phyloP scores from a whole-genome alignment of 2,329 filamentous ascomycete genomes.

The Exophiala sideris region DNA sequence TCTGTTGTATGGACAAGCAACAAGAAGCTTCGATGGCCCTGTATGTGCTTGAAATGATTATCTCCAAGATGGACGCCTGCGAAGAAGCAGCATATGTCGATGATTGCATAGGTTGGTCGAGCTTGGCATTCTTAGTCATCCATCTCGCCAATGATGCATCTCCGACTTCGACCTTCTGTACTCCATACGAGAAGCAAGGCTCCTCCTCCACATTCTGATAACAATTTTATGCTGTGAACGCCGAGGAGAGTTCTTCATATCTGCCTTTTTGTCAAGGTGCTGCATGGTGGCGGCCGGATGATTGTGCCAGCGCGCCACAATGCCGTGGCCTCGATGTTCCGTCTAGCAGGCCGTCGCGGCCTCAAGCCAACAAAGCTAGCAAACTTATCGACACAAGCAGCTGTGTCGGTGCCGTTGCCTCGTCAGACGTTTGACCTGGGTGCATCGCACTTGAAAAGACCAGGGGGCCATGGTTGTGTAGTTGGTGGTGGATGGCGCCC shows the following conservation, averaged over 20 bases:
- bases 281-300: slow-evolving; percentile 5
- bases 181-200: too few species aligned
- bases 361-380: background rate
- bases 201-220: too few species aligned
- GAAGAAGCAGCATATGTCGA: slow-evolving; percentile 4
- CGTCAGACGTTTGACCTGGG: background rate
- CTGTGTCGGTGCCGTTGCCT: background rate
- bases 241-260: background rate
- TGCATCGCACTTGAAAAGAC: background rate
- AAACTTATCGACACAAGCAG: background rate
- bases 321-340: slow-evolving; percentile 4
- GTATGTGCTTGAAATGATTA: slow-evolving; percentile 1
- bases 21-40: slow-evolving; percentile 14
- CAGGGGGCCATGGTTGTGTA: too few species aligned
- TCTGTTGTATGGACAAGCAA: background rate
- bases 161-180: too few species aligned
- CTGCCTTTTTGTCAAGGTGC: too few species aligned
- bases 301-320: slow-evolving; percentile 6
- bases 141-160: too few species aligned
- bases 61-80: slow-evolving; percentile 18
- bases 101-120: slow-evolving; percentile 7
- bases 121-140: background rate
- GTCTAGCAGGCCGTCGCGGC: slow-evolving; percentile 1
- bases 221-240: too few species aligned
- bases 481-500: background rate